These are phyloP conservation scores for Glaciozyma antarctica DNA, from an alignment of 768 basidiomycete species.

Conservation along the genomic window DNA sequence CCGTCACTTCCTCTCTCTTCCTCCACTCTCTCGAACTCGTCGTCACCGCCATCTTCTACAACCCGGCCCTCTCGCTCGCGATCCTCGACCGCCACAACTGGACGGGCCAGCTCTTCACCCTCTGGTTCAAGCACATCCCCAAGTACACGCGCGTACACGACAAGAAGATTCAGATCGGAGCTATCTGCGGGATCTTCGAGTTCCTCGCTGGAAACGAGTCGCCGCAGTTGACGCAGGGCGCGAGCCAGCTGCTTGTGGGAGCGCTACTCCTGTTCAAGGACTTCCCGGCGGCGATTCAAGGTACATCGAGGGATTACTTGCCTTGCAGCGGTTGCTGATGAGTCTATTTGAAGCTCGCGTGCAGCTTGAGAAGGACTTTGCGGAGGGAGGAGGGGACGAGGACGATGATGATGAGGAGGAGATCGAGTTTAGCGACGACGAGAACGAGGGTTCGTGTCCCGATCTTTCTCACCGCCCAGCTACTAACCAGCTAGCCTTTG, in stretches of 20 bases:
- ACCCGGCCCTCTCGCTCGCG: slow-evolving; percentile 64
- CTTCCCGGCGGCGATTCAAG: slow-evolving; percentile 57
- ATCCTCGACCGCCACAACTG: slow-evolving; percentile 60
- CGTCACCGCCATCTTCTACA: slow-evolving; percentile 73
- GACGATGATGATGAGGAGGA: slow-evolving; percentile 51
- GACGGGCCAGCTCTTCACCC: slow-evolving; percentile 67
- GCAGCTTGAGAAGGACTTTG: slow-evolving; percentile 43
- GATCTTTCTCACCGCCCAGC: neutral
- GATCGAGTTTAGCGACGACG: too few relatives aligned
- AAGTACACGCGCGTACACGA: slow-evolving; percentile 76
- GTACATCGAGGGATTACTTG: too few relatives aligned
- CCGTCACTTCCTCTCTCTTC: slow-evolving; percentile 55
- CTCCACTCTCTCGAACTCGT: slow-evolving; percentile 75
- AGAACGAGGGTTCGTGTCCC: slow-evolving; percentile 34
- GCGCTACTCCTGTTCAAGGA: slow-evolving; percentile 65
- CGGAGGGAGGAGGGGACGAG: slow-evolving; percentile 38
- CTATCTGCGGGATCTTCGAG: slow-evolving; percentile 68
- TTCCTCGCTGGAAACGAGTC: slow-evolving; percentile 54
- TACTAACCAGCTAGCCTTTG: neutral
- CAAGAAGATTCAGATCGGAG: slow-evolving; percentile 70
- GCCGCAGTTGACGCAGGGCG: slow-evolving; percentile 45
- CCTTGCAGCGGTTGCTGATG: too few relatives aligned
- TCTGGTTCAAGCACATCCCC: slow-evolving; percentile 58
- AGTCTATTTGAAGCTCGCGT: too few relatives aligned
- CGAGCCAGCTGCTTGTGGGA: slow-evolving; percentile 68